Evolutionary conservation across 2,329 filamentous ascomycete species (phyloP).

Genomic region (Ilyonectria destructans): DNA sequence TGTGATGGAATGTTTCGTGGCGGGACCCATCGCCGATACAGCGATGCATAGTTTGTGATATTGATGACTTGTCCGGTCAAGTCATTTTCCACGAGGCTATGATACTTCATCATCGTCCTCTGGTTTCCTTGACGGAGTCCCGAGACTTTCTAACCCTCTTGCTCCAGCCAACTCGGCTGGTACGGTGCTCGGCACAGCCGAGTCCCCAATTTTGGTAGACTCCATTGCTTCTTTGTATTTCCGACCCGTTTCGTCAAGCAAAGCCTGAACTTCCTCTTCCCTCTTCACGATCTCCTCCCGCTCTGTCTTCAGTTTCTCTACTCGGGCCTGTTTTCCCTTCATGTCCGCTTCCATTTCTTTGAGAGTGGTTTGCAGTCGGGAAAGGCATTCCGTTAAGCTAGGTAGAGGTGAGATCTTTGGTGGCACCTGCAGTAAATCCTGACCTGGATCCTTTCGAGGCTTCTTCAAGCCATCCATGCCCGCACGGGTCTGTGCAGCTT

Average conservation of each 20-base stretch:
- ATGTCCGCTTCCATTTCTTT: constrained; percentile 76
- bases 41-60: neutral
- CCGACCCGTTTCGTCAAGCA: constrained; percentile 86
- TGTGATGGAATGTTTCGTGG: too few species aligned
- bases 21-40: neutral
- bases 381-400: constrained; percentile 77
- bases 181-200: constrained; percentile 27
- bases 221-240: constrained; percentile 66
- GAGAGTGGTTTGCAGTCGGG: constrained; percentile 74
- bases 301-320: constrained; percentile 79
- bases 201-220: constrained; percentile 43
- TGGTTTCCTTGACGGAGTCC: constrained; percentile 48
- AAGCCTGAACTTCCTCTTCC: constrained; percentile 84
- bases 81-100: neutral
- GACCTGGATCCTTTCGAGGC: constrained; percentile 55
- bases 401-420: constrained; percentile 86
- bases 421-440: constrained; percentile 70
- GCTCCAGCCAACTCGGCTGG: constrained; percentile 49
- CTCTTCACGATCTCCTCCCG: constrained; percentile 77
- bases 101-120: constrained; percentile 40
- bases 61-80: neutral
- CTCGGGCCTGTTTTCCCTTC: constrained; percentile 71
- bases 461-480: constrained; percentile 84
- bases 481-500: constrained; percentile 86
- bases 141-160: constrained; percentile 57